A percentile compares a stretch with the other conserved stretches of the same genome.
phyloP scores from a whole-genome alignment of 768 basidiomycete genomes.

The Panaeolus cyanescens region DNA sequence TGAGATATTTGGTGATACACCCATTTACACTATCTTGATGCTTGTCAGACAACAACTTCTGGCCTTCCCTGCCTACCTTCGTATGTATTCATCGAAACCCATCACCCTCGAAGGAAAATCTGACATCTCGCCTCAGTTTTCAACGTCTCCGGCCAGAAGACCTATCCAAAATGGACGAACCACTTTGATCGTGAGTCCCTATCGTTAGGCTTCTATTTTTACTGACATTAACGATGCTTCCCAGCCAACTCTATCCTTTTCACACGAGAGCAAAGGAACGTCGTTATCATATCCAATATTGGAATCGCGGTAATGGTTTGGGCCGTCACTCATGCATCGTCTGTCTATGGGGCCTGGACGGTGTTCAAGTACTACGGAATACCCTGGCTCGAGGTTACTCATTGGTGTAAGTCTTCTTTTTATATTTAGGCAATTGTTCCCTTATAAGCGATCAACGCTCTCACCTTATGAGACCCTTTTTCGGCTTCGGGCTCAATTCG shows the following conservation, averaged over 20 bases:
- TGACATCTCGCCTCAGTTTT: slow-evolving; percentile 35
- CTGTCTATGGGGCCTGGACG: slow-evolving; percentile 35
- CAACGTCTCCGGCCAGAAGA: slow-evolving; percentile 64
- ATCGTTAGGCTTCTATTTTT: neutral
- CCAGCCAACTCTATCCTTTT: slow-evolving; percentile 60
- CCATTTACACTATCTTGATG: slow-evolving; percentile 57
- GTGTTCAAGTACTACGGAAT: slow-evolving; percentile 53
- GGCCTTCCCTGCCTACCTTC: slow-evolving; percentile 62
- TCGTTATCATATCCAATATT: slow-evolving; percentile 57
- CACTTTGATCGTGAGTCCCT: slow-evolving; percentile 58
- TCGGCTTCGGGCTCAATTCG: too few species aligned
- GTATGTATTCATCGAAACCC: slow-evolving; percentile 32
- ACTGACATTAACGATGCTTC: neutral
- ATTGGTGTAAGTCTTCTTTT: slow-evolving; percentile 47
- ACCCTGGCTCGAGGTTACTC: slow-evolving; percentile 56
- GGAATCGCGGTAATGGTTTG: slow-evolving; percentile 52
- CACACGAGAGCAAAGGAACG: slow-evolving; percentile 49
- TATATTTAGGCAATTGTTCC: neutral
- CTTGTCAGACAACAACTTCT: slow-evolving; percentile 58
- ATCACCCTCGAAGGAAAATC: neutral
- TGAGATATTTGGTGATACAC: slow-evolving; percentile 60
- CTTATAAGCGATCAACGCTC: neutral
- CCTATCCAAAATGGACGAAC: slow-evolving; percentile 62
- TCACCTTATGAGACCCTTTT: too few species aligned
- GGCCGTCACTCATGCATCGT: slow-evolving; percentile 35